Evolutionary conservation across 2,329 filamentous ascomycete species (phyloP).

Genomic region (Torrubiella hemipterigena): DNA sequence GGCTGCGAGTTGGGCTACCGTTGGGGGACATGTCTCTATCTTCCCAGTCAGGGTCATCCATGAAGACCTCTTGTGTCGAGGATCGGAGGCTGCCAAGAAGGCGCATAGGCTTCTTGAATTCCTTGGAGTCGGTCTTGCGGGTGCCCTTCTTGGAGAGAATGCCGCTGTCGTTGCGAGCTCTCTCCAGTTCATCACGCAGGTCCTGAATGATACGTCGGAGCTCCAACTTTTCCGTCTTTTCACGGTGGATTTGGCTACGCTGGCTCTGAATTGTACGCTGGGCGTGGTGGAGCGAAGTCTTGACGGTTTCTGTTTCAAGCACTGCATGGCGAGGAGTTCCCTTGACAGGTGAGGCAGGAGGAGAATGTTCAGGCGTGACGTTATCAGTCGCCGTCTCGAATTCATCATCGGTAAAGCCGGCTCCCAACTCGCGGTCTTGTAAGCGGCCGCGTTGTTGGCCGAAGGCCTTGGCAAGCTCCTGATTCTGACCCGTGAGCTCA

Average conservation of each 20-base stretch:
- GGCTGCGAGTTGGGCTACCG: slow-evolving; percentile 3
- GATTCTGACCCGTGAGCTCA: slow-evolving; percentile 78
- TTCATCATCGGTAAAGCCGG: slow-evolving; percentile 48
- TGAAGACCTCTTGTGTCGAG: slow-evolving; percentile 64
- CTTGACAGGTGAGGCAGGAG: slow-evolving; percentile 82
- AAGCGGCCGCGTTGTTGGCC: slow-evolving; percentile 58
- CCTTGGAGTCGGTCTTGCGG: slow-evolving; percentile 50
- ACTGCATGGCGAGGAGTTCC: slow-evolving; percentile 80
- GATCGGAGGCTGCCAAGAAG: slow-evolving; percentile 67
- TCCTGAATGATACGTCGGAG: slow-evolving; percentile 92
- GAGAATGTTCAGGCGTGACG: slow-evolving; percentile 77
- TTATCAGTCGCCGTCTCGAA: slow-evolving; percentile 55
- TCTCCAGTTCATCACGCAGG: slow-evolving; percentile 79
- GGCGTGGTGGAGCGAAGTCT: slow-evolving; percentile 86
- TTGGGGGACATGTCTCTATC: slow-evolving; percentile 43
- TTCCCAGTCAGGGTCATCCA: slow-evolving; percentile 83
- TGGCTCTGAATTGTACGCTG: slow-evolving; percentile 95
- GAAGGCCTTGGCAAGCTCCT: slow-evolving; percentile 77
- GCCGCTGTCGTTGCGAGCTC: slow-evolving; percentile 44
- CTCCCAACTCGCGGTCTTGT: slow-evolving; percentile 50
- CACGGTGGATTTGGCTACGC: slow-evolving; percentile 87
- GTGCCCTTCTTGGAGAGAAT: slow-evolving; percentile 43
- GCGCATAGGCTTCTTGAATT: slow-evolving; percentile 67
- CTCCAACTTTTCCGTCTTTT: slow-evolving; percentile 98
- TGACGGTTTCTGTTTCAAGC: slow-evolving; percentile 91